These are phyloP conservation scores for Cucurbitaria berberidis DNA, from an alignment of 2,329 filamentous ascomycete genomes.

Conservation along the genomic window DNA sequence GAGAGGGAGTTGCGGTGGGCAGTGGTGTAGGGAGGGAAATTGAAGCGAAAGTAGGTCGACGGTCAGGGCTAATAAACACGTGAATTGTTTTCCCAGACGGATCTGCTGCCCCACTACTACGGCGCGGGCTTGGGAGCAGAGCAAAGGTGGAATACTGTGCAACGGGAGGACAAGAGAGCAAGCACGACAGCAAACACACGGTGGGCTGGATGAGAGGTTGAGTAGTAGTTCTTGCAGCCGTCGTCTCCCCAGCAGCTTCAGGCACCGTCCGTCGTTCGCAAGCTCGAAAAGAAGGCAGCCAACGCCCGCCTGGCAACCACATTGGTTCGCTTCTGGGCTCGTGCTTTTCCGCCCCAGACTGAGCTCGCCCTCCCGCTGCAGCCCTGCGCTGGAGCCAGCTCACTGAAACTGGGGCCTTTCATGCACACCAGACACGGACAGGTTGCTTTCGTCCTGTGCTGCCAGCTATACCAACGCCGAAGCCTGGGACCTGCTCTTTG, in stretches of 20 bases:
- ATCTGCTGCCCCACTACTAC: conserved; percentile 43
- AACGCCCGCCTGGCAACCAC: conserved; percentile 25
- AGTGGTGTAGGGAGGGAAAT: conserved; percentile 44
- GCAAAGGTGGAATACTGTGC: conserved; percentile 10
- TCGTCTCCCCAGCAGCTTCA: conserved; percentile 8
- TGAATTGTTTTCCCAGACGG: conserved; percentile 42
- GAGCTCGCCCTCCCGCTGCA: conserved; percentile 23
- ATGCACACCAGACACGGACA: too few species aligned
- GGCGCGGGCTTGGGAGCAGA: conserved; percentile 22
- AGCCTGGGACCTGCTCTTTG: not conserved
- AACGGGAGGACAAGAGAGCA: conserved; percentile 6
- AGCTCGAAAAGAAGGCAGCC: conserved; percentile 6
- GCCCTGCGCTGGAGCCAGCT: conserved; percentile 18
- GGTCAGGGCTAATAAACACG: conserved; percentile 46
- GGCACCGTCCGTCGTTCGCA: conserved; percentile 11
- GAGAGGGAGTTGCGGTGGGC: conserved; percentile 43
- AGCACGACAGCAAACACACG: conserved; percentile 5
- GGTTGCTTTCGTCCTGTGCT: too few species aligned
- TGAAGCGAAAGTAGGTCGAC: conserved; percentile 47
- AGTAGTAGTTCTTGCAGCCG: conserved; percentile 5
- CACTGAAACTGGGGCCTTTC: not conserved
- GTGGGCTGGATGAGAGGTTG: not conserved
- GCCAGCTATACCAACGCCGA: too few species aligned
- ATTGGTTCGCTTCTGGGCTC: conserved; percentile 33
- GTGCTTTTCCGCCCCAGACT: conserved; percentile 28